Base-by-base conservation (phyloP, 768 basidiomycete genomes). In the Leucogyrophana mollusca region DNA sequence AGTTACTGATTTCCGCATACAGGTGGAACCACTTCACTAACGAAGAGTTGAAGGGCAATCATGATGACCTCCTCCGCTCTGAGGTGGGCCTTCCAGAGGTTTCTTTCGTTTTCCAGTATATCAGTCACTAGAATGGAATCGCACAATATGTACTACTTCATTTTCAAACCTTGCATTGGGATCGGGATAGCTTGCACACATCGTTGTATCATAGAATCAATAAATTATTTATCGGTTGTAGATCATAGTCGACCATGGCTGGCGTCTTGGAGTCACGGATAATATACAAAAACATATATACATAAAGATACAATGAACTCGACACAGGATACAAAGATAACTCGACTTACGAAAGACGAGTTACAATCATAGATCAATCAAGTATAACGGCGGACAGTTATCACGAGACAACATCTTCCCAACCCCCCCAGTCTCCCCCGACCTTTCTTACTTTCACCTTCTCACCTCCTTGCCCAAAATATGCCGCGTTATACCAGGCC, bases 11-110 rank as follows among this genome's bases (percentile, higher is more conserved):
- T 18, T 14, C 35, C 2, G 1, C 20, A 34, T 39, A 22, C 59
- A 96, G 94, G 21, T 98, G 96, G 96, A 98, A 99, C 64, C 96
- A 99, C 61, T 94, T 92, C 62, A 89, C 90, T 3, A 97, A 96
- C 56, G 71, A 65, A 1, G 91, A 96, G 59, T 73, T 99, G 38
- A 83, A 80, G 65, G 87, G 82, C 56, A 94, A 96, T 56, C 96
- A 99, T 57, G 96, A 99, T 58, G 95, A 97, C 62, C 75, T 99
- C 35, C 72, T 99, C 25, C 80, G 96, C 21, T 92, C 91, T 3
- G 96, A 99, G 64, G 79, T 85, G 33, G 91, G 88, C 9, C 55
- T 81, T 34, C 79, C 83, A 4, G 87, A 93, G 52, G 87, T 97
- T 39, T 94, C 94, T 0, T 95, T 92, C 58, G 94, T 94, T 34